Evolutionary conservation across 768 basidiomycete genomes (phyloP).

Genomic region (Serendipita indica): DNA sequence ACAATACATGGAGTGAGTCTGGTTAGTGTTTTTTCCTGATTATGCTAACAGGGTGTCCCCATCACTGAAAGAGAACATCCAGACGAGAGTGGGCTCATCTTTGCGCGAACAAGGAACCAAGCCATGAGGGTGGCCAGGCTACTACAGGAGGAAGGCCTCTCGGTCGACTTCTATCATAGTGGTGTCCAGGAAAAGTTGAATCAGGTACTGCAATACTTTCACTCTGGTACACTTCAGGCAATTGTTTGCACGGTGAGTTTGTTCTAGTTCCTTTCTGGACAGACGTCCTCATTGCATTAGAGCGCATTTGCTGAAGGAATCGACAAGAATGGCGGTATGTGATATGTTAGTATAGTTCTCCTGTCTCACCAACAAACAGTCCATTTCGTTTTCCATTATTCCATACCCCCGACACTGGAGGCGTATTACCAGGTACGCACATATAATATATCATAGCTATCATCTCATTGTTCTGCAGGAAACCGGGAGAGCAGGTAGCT

Average conservation of each 20-base stretch:
- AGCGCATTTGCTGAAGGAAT: background rate
- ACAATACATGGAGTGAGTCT: background rate
- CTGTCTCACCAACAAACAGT: background rate
- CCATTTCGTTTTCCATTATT: background rate
- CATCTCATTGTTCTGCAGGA: background rate
- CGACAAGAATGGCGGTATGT: background rate
- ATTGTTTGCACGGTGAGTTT: background rate
- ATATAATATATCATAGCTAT: background rate
- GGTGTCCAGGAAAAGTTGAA: background rate
- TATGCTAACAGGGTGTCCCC: background rate
- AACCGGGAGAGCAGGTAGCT: background rate
- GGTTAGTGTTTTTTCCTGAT: background rate
- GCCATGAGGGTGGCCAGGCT: background rate
- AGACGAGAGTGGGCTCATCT: background rate
- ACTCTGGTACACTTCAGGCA: background rate
- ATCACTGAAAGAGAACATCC: background rate
- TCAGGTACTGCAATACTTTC: background rate
- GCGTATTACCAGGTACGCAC: background rate
- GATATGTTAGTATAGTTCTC: background rate
- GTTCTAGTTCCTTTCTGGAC: background rate
- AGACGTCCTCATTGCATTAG: background rate
- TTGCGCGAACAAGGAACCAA: background rate
- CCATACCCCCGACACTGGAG: background rate
- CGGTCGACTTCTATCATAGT: background rate
- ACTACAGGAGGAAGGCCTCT: background rate